Evolutionary conservation across 768 basidiomycete species (phyloP), one percentile per base, ranked within the genome.

Genomic region (Lactifluus hygrophoroides): DNA sequence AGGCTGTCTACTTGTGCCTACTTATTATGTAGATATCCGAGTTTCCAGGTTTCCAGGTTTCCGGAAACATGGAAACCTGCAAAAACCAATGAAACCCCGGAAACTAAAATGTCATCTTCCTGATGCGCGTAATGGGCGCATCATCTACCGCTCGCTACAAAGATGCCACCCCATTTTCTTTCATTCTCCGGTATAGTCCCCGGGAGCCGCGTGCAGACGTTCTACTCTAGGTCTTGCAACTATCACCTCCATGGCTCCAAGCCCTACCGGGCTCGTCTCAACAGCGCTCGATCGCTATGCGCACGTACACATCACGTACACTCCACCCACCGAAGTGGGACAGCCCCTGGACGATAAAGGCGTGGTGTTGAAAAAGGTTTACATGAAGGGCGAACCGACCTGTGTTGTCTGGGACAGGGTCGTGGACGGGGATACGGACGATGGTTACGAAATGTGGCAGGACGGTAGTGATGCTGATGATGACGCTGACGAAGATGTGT

Each of bases 101-200:
- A n/a, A n/a, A n/a, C n/a, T n/a, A n/a, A n/a, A n/a, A n/a, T n/a
- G n/a, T n/a, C n/a, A n/a, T n/a, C n/a, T n/a, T n/a, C n/a, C n/a
- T n/a, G n/a, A n/a, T n/a, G n/a, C n/a, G n/a, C 81, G 90, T 9
- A 86, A 77, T 50, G 90, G 91, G 0, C 70, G 75, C 27, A 72
- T 84, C 30, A 64, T 78, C 9, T 88, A 85, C n/a, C n/a, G n/a
- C n/a, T 66, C 77, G 81, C 5, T 90, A 89, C 67, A 82, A 83
- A 76, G 84, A 86, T 83, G 32, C 25, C 11, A 9, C 9, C 32
- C 17, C 7, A 28, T n/a, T 5, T 14, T 23, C 1, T 40, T 40
- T 40, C 9, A 2, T 16, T 19, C 1, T 17, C 40, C 10, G n/a
- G n/a, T n/a, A n/a, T n/a, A n/a, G n/a, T n/a, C 40, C n/a, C 1